phyloP scores from a whole-genome alignment of 176 grass and related monocot species.

The Stipa capillata region DNA sequence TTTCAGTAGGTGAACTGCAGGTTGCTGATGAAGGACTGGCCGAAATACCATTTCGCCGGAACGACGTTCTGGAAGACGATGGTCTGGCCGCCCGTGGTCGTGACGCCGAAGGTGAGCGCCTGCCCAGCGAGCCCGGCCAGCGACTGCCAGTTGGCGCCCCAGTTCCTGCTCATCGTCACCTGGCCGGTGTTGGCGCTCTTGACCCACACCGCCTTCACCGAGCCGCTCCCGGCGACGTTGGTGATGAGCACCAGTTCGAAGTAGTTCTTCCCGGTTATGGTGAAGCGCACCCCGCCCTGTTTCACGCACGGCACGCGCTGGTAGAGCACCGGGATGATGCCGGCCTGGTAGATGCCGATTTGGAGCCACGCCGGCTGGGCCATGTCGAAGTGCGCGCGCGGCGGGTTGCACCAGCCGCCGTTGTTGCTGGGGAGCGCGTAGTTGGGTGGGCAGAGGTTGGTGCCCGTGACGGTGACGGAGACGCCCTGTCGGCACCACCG shows the following conservation, averaged over 20 bases:
- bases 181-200: constrained; percentile 39
- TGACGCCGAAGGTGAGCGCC: constrained; percentile 67
- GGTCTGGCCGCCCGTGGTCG: constrained; percentile 49
- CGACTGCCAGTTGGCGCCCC: constrained; percentile 88
- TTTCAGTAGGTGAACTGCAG: constrained; percentile 18
- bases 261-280: constrained; percentile 63
- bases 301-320: constrained; percentile 45
- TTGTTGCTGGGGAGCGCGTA: constrained; percentile 39
- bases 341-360: constrained; percentile 62
- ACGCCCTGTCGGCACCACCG: constrained; percentile 39
- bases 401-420: constrained; percentile 86
- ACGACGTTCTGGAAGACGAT: constrained; percentile 44
- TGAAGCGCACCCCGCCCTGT: constrained; percentile 81
- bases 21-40: constrained; percentile 49
- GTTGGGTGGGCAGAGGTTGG: constrained; percentile 84
- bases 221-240: constrained; percentile 65
- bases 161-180: constrained; percentile 68
- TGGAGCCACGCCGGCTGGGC: constrained; percentile 52
- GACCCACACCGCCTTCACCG: constrained; percentile 39
- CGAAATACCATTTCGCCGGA: constrained; percentile 46
- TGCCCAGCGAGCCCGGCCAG: constrained; percentile 46
- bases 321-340: constrained; percentile 61
- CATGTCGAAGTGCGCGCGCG: constrained; percentile 72
- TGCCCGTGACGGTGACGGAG: constrained; percentile 47
- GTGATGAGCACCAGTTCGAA: constrained; percentile 74